Conservation (phyloP, 2,329 filamentous ascomycete genomes). For the Fusarium floridanum region DNA sequence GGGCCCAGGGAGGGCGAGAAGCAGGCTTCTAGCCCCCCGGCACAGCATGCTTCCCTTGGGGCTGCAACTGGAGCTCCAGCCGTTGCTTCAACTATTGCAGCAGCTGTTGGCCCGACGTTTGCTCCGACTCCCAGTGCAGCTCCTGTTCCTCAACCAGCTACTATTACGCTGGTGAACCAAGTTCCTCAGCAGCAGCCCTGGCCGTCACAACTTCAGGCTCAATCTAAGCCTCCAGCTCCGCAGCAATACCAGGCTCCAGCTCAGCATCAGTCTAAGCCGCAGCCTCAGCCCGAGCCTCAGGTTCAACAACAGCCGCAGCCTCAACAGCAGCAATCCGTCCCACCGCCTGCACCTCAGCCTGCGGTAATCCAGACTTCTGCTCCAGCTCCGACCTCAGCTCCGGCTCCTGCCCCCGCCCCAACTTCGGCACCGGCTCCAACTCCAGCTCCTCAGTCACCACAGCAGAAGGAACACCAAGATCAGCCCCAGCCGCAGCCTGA, state of each 20-base stretch:
- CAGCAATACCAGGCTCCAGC: constrained; percentile 5
- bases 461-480: constrained; percentile 5
- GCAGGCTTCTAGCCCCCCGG: constrained; percentile 2
- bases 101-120: constrained; percentile 11
- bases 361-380: neutral
- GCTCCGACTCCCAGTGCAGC: constrained; percentile 4
- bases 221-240: constrained; percentile 9
- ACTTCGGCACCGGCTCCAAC: neutral
- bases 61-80: constrained; percentile 27
- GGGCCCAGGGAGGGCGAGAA: constrained; percentile 38
- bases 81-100: constrained; percentile 9
- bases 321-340: neutral
- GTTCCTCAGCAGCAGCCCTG: constrained; percentile 10
- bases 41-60: constrained; percentile 22
- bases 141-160: constrained; percentile 20
- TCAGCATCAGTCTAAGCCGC: neutral
- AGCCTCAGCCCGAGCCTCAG: neutral
- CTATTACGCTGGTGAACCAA: constrained; percentile 23
- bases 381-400: neutral
- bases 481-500: neutral
- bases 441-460: constrained; percentile 12
- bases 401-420: neutral
- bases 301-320: neutral
- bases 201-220: constrained; percentile 10
- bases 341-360: constrained; percentile 2